Conservation (phyloP, 108 stramenopile species). For the Fragilaria crotonensis region DNA sequence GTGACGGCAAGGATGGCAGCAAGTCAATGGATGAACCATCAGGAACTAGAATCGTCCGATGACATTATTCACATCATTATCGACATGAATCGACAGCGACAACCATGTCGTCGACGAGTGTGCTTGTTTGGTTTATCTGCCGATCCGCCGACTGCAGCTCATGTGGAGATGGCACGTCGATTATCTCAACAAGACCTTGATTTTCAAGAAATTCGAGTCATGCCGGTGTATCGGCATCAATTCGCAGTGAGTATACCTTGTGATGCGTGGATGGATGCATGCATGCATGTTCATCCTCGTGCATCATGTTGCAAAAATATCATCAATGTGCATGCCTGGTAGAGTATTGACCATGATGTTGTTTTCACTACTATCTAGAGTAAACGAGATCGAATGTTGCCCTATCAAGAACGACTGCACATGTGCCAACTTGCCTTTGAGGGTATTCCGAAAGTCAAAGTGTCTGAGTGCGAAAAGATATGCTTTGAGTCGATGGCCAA, state of each 20-base stretch:
- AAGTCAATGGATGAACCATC: too few species aligned
- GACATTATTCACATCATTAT: too few species aligned
- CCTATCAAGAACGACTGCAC: slow-evolving; percentile 51
- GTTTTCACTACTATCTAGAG: slow-evolving; percentile 8
- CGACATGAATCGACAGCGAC: too few species aligned
- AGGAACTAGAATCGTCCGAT: too few species aligned
- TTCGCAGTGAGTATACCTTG: slow-evolving; percentile 32
- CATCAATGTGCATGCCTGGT: too few species aligned
- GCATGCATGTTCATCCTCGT: too few species aligned
- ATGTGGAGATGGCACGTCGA: slow-evolving; percentile 57
- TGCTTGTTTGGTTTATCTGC: slow-evolving; percentile 82
- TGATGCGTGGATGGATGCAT: neutral
- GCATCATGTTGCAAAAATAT: too few species aligned
- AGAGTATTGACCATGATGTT: neutral
- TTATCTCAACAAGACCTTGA: slow-evolving; percentile 14
- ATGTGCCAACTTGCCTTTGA: slow-evolving; percentile 70
- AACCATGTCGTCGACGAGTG: slow-evolving; percentile 23
- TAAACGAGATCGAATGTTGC: slow-evolving; percentile 57
- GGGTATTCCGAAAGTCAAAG: slow-evolving; percentile 39
- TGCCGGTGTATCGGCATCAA: slow-evolving; percentile 78
- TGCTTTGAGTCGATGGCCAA: slow-evolving; percentile 38
- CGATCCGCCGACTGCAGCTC: slow-evolving; percentile 83
- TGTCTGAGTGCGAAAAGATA: slow-evolving; percentile 59
- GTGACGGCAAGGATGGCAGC: too few species aligned
- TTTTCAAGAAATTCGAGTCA: slow-evolving; percentile 66